Evolutionary conservation across 2,329 filamentous ascomycete genomes (phyloP).

Genomic region (Phaeosphaeriaceae sp.): DNA sequence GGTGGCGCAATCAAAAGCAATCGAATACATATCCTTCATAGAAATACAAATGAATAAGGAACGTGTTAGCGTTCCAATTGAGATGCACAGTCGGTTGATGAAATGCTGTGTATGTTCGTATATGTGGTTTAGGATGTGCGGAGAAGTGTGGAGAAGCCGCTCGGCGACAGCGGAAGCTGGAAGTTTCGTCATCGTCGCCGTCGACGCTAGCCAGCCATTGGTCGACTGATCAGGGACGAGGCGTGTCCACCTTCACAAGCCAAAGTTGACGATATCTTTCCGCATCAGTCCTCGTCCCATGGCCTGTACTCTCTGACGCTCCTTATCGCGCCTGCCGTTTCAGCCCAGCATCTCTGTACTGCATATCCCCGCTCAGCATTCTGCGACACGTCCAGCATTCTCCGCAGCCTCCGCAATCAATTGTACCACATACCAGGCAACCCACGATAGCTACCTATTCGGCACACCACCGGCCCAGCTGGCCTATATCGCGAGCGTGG

Average conservation of each 20-base stretch:
- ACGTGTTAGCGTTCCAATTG: neutral
- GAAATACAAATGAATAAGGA: neutral
- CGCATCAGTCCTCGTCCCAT: conserved; percentile 14
- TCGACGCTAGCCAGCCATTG: conserved; percentile 21
- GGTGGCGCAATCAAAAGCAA: neutral
- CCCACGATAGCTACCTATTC: conserved; percentile 21
- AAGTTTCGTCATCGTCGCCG: conserved; percentile 13
- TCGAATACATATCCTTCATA: neutral
- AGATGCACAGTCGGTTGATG: neutral
- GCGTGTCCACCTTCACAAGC: conserved; percentile 34
- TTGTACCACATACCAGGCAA: conserved; percentile 27
- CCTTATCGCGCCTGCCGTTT: conserved; percentile 4
- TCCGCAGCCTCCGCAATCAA: conserved; percentile 21
- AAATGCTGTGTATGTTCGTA: neutral
- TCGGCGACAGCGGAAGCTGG: conserved; percentile 17
- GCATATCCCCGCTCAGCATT: neutral
- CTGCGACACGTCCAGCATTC: conserved; percentile 1
- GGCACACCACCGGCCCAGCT: conserved; percentile 26
- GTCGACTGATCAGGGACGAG: conserved; percentile 21
- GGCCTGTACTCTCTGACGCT: conserved; percentile 5
- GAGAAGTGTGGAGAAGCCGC: conserved; percentile 7
- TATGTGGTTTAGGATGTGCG: neutral
- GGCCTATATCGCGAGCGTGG: conserved; percentile 29
- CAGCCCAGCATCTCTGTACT: neutral
- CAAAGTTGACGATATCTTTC: conserved; percentile 12